A percentile compares a stretch with the other conserved stretches of the same genome.
Evolutionary conservation across 257 asterid genomes (phyloP).

Genomic region (Petunia secreta): DNA sequence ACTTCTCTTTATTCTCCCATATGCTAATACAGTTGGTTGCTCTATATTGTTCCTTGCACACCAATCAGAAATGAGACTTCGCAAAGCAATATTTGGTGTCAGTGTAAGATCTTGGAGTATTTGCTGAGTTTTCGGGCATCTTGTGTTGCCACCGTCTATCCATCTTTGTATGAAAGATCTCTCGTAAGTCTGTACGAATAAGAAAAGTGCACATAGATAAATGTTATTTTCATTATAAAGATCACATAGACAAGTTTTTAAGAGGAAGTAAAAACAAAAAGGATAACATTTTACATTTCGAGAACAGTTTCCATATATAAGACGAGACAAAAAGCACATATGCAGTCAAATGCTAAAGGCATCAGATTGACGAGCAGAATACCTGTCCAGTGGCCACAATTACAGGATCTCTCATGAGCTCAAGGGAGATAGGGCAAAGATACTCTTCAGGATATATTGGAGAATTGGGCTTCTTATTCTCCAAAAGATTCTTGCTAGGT

Average conservation of each 20-base stretch:
- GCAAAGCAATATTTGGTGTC: slow-evolving; percentile 77
- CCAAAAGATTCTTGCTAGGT: slow-evolving; percentile 43
- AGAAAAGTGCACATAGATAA: not conserved
- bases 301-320: not conserved
- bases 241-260: too few species aligned
- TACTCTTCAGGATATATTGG: slow-evolving; percentile 79
- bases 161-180: slow-evolving; percentile 94
- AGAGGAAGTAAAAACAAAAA: too few species aligned
- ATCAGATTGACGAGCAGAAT: not conserved
- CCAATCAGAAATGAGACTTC: slow-evolving; percentile 88
- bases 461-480: slow-evolving; percentile 72
- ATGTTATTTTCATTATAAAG: too few species aligned
- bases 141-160: slow-evolving; percentile 90
- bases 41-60: slow-evolving; percentile 65
- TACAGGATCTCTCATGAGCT: slow-evolving; percentile 96
- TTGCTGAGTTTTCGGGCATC: slow-evolving; percentile 98
- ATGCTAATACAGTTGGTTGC: slow-evolving; percentile 58
- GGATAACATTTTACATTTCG: not conserved
- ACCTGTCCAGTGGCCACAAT: slow-evolving; percentile 89
- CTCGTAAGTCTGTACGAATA: slow-evolving; percentile 78
- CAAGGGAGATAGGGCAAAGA: slow-evolving; percentile 93
- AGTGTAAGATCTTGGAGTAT: slow-evolving; percentile 78
- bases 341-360: slow-evolving; percentile 15
- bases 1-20: slow-evolving; percentile 70
- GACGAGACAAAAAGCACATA: not conserved